Evolutionary conservation across 371 early-diverging fungal species (phyloP).

Genomic region (Rhizopus stolonifer): DNA sequence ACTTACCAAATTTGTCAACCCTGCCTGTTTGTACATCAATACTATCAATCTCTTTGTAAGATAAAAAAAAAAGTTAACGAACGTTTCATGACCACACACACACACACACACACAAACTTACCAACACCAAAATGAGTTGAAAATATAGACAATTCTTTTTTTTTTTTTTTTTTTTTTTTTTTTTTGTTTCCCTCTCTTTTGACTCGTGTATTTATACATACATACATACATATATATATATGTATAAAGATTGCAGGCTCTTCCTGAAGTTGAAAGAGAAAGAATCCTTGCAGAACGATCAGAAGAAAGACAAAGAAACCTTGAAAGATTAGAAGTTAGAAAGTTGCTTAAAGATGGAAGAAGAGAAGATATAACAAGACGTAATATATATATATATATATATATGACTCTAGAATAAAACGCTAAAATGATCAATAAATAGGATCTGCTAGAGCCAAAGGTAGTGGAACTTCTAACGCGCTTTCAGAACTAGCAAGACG

Average conservation of each 20-base stretch:
- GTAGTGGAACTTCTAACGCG: slow-evolving; percentile 45
- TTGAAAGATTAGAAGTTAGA: slow-evolving; percentile 61
- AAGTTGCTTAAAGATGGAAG: slow-evolving; percentile 56
- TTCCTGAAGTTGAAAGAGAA: slow-evolving; percentile 78
- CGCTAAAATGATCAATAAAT: background rate
- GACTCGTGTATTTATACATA: no score
- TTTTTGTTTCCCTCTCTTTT: no score
- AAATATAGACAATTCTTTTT: slow-evolving; percentile 58
- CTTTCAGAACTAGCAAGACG: slow-evolving; percentile 55
- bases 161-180: no score
- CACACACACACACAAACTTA: slow-evolving; percentile 25
- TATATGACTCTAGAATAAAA: background rate
- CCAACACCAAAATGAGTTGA: slow-evolving; percentile 54
- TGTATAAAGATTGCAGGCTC: slow-evolving; percentile 55
- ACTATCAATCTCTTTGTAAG: slow-evolving; percentile 52
- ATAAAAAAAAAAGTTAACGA: background rate
- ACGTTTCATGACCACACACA: no score
- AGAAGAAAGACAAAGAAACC: slow-evolving; percentile 59
- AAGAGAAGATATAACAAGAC: slow-evolving; percentile 55
- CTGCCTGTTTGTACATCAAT: slow-evolving; percentile 62
- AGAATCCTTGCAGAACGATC: slow-evolving; percentile 75
- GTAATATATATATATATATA: slow-evolving; percentile 34
- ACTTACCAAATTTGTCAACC: slow-evolving; percentile 56
- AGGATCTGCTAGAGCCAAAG: slow-evolving; percentile 65
- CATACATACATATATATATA: no score